Conservation (phyloP, 345 rosid genomes). For the Aurinia saxatilis region DNA sequence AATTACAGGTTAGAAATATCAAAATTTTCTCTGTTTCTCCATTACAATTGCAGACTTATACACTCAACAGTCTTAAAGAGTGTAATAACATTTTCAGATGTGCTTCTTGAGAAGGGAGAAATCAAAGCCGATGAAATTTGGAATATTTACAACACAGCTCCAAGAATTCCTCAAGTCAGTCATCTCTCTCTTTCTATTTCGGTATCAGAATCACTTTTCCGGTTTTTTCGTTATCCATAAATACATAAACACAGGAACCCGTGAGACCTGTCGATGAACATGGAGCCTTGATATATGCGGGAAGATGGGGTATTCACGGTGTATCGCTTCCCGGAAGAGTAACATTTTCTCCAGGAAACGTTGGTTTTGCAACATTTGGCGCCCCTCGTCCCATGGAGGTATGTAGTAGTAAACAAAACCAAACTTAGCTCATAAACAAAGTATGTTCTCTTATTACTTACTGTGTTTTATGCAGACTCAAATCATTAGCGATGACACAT, state of each 20-base stretch:
- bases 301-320: constrained; percentile 92
- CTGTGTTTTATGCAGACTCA: constrained; percentile 53
- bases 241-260: constrained; percentile 41
- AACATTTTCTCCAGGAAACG: constrained; percentile 95
- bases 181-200: constrained; percentile 1
- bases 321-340: constrained; percentile 83
- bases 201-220: neutral
- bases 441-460: neutral
- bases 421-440: neutral
- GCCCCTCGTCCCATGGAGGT: constrained; percentile 91
- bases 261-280: constrained; percentile 73
- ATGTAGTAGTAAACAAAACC: constrained; percentile 5
- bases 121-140: constrained; percentile 79
- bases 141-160: constrained; percentile 64
- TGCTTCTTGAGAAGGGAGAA: constrained; percentile 66
- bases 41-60: neutral
- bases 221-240: neutral
- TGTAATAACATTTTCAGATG: constrained; percentile 42
- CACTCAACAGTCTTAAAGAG: neutral
- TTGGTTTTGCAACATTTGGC: constrained; percentile 87
- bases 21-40: neutral
- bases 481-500: constrained; percentile 64
- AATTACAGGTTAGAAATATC: constrained; percentile 55
- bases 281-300: constrained; percentile 84
- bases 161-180: constrained; percentile 69